phyloP scores from a whole-genome alignment of 1,284 basidiomycete species.

The Leccinum huronense region DNA sequence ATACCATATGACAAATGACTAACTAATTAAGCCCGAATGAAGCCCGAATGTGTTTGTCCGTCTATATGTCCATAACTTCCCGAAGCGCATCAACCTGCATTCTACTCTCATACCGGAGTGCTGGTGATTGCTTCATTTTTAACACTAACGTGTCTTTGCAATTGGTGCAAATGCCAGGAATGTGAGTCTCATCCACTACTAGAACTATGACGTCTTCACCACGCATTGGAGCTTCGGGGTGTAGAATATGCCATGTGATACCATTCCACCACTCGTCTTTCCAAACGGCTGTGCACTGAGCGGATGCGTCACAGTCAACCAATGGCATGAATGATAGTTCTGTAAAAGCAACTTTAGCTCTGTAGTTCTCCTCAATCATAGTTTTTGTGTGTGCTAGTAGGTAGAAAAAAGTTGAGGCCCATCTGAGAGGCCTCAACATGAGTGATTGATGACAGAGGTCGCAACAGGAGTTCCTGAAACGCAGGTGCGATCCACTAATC shows the following conservation, averaged over 20 bases:
- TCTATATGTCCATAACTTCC: background rate
- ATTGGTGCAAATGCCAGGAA: background rate
- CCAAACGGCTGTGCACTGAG: background rate
- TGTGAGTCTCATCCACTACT: background rate
- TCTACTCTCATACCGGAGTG: background rate
- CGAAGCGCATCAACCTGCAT: background rate
- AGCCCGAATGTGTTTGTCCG: background rate
- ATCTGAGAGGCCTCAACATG: constrained; percentile 1
- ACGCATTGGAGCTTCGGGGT: background rate
- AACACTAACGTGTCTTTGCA: background rate
- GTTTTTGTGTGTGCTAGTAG: constrained; percentile 1
- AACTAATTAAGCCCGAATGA: background rate
- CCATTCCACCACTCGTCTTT: background rate
- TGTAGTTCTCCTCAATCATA: background rate
- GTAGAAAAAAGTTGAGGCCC: constrained; percentile 8
- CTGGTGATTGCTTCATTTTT: background rate
- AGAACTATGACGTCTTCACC: background rate
- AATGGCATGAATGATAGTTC: background rate
- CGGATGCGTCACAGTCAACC: background rate
- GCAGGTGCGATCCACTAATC: background rate
- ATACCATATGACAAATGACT: background rate
- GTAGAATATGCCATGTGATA: background rate
- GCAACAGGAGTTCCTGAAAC: constrained; percentile 5
- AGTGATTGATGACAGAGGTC: background rate
- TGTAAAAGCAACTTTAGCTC: background rate